These are phyloP conservation scores for Globisporangium splendens DNA, from an alignment of 352 stramenopile genomes.

Conservation along the genomic window DNA sequence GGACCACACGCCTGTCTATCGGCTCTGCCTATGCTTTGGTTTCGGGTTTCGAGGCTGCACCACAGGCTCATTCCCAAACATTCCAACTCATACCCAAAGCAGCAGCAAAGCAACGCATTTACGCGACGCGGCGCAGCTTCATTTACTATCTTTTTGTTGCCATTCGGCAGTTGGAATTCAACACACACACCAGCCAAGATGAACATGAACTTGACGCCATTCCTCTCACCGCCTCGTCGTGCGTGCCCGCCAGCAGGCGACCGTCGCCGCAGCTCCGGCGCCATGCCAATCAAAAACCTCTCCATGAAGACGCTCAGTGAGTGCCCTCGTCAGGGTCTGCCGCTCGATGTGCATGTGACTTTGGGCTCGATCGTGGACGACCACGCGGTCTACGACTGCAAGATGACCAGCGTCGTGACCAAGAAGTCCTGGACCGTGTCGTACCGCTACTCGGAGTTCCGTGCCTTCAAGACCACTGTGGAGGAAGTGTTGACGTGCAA, in stretches of 20 bases:
- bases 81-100: conserved; percentile 7
- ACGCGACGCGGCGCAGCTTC: conserved; percentile 1
- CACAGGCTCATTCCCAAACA: conserved; percentile 8
- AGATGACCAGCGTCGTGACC: conserved; percentile 38
- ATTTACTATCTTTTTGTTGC: neutral
- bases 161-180: too few relatives aligned
- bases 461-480: conserved; percentile 43
- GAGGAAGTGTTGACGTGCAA: conserved; percentile 54
- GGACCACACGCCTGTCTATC: too few relatives aligned
- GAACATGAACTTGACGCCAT: conserved; percentile 12
- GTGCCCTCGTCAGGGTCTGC: conserved; percentile 37
- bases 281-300: conserved; percentile 32
- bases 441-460: conserved; percentile 67
- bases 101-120: neutral
- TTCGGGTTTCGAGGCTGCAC: neutral
- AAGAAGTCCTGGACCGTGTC: conserved; percentile 48
- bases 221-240: conserved; percentile 9
- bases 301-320: conserved; percentile 44
- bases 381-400: conserved; percentile 50
- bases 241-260: conserved; percentile 5
- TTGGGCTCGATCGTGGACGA: conserved; percentile 29
- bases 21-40: too few relatives aligned
- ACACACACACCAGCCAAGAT: neutral
- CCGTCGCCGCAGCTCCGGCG: conserved; percentile 29
- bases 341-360: conserved; percentile 38